Conservation (phyloP, 179 eudicot genomes). For the Corrigiola litoralis region DNA sequence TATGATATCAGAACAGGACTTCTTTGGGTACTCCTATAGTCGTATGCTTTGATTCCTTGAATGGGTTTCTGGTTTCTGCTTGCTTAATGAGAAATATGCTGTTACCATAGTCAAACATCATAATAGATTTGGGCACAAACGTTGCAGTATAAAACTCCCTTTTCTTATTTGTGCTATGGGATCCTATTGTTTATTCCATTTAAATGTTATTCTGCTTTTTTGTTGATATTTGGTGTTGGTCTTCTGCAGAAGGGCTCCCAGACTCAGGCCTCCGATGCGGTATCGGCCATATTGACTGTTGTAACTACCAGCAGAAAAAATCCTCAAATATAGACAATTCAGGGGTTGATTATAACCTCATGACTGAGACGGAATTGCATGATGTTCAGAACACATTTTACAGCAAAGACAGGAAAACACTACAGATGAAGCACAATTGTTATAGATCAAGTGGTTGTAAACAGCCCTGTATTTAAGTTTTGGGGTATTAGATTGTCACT, state of each 20-base stretch:
- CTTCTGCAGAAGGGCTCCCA: conserved; percentile 53
- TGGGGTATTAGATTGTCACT: conserved; percentile 10
- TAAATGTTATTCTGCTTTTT: not conserved
- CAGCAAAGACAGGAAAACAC: conserved; percentile 15
- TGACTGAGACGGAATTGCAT: not conserved
- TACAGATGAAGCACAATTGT: not conserved
- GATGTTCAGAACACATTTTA: conserved; percentile 13
- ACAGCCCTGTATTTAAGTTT: conserved; percentile 10
- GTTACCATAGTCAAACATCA: too few species aligned
- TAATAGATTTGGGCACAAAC: too few species aligned
- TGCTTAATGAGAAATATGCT: too few species aligned
- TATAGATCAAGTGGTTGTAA: conserved; percentile 8
- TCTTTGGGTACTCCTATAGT: too few species aligned
- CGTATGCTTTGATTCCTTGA: too few species aligned
- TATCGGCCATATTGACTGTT: conserved; percentile 56
- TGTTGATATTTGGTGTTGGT: not conserved
- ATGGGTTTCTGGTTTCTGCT: too few species aligned
- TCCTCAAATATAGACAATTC: not conserved
- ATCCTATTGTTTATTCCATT: not conserved
- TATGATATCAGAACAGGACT: too few species aligned
- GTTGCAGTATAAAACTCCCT: not conserved
- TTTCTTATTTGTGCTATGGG: not conserved
- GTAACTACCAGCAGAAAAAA: not conserved
- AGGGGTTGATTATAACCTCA: not conserved
- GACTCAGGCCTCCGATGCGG: conserved; percentile 70